phyloP scores from a whole-genome alignment of 208 protist genomes.

The Leishmania mexicana region DNA sequence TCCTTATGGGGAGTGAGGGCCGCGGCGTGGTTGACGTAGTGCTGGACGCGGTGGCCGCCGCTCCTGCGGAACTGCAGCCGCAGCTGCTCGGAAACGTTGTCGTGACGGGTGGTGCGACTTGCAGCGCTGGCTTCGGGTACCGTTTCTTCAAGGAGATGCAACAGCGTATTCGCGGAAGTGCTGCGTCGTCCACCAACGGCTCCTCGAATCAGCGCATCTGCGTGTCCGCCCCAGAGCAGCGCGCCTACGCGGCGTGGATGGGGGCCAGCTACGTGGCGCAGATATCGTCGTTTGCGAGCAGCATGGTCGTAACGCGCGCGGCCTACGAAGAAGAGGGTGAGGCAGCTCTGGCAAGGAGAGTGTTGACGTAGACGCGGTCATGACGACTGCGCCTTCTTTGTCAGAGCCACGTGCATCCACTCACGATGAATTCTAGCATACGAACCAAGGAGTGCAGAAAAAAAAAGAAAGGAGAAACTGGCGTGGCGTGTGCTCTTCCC shows the following conservation, averaged over 20 bases:
- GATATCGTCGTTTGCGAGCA: conserved; percentile 90
- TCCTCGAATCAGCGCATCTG: conserved; percentile 76
- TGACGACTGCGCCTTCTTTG: background rate
- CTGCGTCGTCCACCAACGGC: background rate
- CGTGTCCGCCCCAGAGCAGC: conserved; percentile 91
- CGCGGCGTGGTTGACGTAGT: conserved; percentile 65
- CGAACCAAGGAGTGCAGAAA: background rate
- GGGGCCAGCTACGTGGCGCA: conserved; percentile 96
- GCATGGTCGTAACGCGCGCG: conserved; percentile 63
- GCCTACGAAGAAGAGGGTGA: conserved; percentile 71
- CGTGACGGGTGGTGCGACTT: conserved; percentile 91
- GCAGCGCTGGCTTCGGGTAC: conserved; percentile 91
- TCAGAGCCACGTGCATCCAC: background rate
- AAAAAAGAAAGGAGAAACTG: background rate
- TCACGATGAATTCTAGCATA: background rate
- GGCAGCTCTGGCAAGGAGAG: conserved; percentile 41
- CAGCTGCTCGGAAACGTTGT: conserved; percentile 87
- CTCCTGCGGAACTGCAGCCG: conserved; percentile 38
- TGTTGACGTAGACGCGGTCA: conserved; percentile 39
- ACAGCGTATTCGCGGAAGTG: conserved; percentile 33
- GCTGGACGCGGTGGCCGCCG: conserved; percentile 78
- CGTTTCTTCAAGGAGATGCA: conserved; percentile 93
- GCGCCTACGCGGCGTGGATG: conserved; percentile 92
- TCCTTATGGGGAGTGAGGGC: conserved; percentile 56
- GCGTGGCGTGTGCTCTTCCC: background rate